These are phyloP conservation scores for Crithidia acanthocephali DNA, from an alignment of 208 protist species.

Conservation along the genomic window DNA sequence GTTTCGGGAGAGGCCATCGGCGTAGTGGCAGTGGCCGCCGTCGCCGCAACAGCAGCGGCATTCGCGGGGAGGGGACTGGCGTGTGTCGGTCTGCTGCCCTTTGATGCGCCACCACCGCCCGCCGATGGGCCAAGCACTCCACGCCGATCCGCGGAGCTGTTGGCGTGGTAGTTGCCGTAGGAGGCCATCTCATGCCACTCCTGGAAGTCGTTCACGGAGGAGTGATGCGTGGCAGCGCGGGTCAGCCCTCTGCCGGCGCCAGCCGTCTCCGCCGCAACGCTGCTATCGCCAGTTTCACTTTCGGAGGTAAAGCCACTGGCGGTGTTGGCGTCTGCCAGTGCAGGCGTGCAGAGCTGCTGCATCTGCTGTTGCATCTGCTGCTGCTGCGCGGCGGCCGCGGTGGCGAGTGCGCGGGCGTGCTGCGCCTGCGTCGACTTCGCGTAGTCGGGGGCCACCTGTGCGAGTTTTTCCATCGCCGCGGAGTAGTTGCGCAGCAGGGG, in stretches of 20 bases:
- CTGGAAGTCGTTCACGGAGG: slow-evolving; percentile 8
- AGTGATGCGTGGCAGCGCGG: slow-evolving; percentile 7
- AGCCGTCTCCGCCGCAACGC: not conserved
- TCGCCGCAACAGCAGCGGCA: not conserved
- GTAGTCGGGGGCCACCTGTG: slow-evolving; percentile 29
- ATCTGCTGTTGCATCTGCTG: slow-evolving; percentile 12
- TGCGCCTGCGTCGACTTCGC: slow-evolving; percentile 28
- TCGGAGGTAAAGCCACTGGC: slow-evolving; percentile 13
- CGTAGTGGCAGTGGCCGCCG: not conserved
- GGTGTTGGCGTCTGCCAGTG: not conserved
- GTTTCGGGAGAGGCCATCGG: not conserved
- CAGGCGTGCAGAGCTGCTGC: not conserved
- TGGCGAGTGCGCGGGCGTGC: slow-evolving; percentile 26
- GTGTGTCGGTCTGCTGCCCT: not conserved
- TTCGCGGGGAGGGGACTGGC: slow-evolving; percentile 1
- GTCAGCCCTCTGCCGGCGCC: not conserved
- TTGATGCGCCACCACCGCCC: not conserved
- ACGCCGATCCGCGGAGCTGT: slow-evolving; percentile 21
- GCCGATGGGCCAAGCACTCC: not conserved
- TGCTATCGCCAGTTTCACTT: slow-evolving; percentile 1
- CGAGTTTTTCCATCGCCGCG: slow-evolving; percentile 18
- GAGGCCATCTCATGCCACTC: slow-evolving; percentile 8
- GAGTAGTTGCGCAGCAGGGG: slow-evolving; percentile 45
- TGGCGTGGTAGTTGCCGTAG: not conserved
- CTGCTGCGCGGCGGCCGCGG: slow-evolving; percentile 14